Conservation (phyloP, 2,329 filamentous ascomycete species). For the Phaeomoniella chlamydospora region DNA sequence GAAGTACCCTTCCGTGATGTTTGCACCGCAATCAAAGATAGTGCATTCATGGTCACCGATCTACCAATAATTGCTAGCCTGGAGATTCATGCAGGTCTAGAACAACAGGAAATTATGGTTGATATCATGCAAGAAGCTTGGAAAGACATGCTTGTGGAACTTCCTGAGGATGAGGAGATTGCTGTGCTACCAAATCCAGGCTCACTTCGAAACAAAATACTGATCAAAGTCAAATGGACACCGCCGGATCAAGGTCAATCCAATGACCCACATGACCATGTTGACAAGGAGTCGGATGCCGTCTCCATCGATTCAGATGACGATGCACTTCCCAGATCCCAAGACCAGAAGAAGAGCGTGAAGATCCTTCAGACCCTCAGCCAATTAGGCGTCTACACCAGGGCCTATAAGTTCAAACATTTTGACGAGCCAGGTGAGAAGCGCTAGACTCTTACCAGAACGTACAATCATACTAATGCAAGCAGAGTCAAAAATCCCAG, state of each 20-base stretch:
- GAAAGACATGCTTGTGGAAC: constrained; percentile 58
- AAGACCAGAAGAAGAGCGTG: constrained; percentile 27
- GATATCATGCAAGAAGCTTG: constrained; percentile 86
- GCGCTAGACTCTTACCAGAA: constrained; percentile 5
- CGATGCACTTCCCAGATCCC: constrained; percentile 14
- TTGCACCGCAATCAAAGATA: constrained; percentile 63
- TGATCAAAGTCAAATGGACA: constrained; percentile 64
- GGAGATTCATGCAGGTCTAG: constrained; percentile 69
- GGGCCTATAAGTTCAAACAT: constrained; percentile 65
- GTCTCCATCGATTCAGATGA: constrained; percentile 22
- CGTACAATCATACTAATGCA: not conserved
- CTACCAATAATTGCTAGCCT: constrained; percentile 83
- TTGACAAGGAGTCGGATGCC: constrained; percentile 1
- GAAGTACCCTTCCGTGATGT: constrained; percentile 81
- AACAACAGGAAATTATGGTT: constrained; percentile 86
- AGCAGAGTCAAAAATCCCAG: constrained; percentile 36
- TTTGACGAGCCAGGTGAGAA: constrained; percentile 51
- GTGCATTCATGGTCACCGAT: constrained; percentile 60
- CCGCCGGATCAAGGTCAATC: constrained; percentile 24
- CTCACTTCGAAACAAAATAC: constrained; percentile 63
- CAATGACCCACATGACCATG: constrained; percentile 9
- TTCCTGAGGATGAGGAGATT: constrained; percentile 29
- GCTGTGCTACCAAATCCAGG: constrained; percentile 51
- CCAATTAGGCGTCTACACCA: constrained; percentile 69
- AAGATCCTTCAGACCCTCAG: constrained; percentile 62